Base-by-base conservation (phyloP, 345 rosid species). In the Boechera retrofracta region DNA sequence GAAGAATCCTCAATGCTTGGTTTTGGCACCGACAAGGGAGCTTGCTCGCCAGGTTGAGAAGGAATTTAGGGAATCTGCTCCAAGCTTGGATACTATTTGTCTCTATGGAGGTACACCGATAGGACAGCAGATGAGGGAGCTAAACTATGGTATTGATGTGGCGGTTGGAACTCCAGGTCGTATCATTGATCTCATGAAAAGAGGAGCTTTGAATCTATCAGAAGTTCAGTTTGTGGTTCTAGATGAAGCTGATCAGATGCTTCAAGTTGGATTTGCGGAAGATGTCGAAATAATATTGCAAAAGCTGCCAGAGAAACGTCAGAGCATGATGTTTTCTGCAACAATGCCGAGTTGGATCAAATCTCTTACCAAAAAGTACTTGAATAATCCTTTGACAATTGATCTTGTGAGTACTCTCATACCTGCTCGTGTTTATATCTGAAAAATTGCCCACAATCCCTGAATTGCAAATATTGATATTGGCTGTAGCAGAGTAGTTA, bases 171-270 rank as follows among this genome's bases (percentile, higher is more conserved):
- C 99, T 10, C 99, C 99, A 28, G 99, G 99, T 33, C 98, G 99
- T 66, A 74, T 93, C 51, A 96, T 96, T 47, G 99, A 96, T 83
- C 78, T 96, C 61, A 84, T 96, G 78, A 93, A 89, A 86, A 88
- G 99, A 51, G 98, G 97, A 66, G 75, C 96, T 67, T 75, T 96
- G 72, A 85, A 81, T 65, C 83, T 96, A 48, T 84, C 91, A 0
- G 96, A 91, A 75, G 89, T 96, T 79, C 89, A 96, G 84, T 88
- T 86, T 83, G 80, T 91, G 54, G 91, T 96, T 80, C 80, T 96
- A 49, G 99, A 96, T 80, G 99, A 96, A 83, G 96, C 98, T 72
- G 99, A 96, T 82, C 97, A 93, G 90, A 96, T 93, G 99, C 99
- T 96, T 83, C 88, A 88, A 21, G 89, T 96, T 71, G 98, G 98